phyloP scores from a whole-genome alignment of 768 basidiomycete genomes.

The Suillus plorans region DNA sequence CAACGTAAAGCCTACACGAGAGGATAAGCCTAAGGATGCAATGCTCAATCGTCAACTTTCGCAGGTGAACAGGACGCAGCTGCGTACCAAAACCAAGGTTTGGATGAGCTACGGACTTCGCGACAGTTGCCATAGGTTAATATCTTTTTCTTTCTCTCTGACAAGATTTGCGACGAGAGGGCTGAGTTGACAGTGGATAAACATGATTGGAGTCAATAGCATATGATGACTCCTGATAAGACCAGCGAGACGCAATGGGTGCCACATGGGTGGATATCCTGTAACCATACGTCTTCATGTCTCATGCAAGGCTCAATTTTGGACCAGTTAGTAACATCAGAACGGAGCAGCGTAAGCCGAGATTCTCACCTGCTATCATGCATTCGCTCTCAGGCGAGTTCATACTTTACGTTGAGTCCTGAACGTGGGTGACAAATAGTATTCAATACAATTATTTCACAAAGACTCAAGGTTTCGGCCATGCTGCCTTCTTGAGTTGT shows the following conservation, averaged over 20 bases:
- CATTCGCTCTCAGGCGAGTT: background rate
- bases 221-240: slow-evolving; percentile 8
- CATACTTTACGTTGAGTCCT: background rate
- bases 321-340: background rate
- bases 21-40: slow-evolving; percentile 55
- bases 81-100: slow-evolving; percentile 52
- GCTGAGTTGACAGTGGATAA: background rate
- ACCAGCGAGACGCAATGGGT: background rate
- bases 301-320: background rate
- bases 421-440: background rate
- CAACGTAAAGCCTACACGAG: slow-evolving; percentile 48
- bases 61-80: background rate
- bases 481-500: background rate
- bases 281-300: background rate
- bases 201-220: background rate
- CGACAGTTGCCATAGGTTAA: slow-evolving; percentile 54
- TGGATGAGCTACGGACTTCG: slow-evolving; percentile 60
- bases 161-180: background rate
- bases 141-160: background rate
- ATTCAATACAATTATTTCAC: background rate
- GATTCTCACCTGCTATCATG: background rate
- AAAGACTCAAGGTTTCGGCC: background rate
- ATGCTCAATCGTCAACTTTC: background rate
- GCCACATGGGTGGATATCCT: no score
- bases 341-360: background rate